Conservation (phyloP, 805 yeast genomes). For the Wickerhamomyces bovis region DNA sequence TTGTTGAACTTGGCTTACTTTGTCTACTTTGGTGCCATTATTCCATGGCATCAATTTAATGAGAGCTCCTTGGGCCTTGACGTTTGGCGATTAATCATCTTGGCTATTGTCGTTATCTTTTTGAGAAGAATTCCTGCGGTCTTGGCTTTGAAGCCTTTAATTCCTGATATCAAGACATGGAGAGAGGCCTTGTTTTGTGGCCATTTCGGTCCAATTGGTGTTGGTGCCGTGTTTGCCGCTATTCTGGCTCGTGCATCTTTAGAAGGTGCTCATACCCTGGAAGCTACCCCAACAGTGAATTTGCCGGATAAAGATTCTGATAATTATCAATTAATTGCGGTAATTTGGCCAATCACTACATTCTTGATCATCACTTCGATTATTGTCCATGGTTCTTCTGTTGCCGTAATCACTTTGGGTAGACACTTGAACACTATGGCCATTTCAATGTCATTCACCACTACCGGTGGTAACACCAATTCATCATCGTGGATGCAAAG, state of each 20-base stretch:
- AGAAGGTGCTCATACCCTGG: conserved; percentile 44
- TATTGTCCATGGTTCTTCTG: conserved; percentile 87
- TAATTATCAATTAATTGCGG: conserved; percentile 53
- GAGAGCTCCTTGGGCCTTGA: conserved; percentile 50
- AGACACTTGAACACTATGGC: conserved; percentile 88
- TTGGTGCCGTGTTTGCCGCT: conserved; percentile 84
- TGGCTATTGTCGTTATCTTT: conserved; percentile 68
- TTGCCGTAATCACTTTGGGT: conserved; percentile 59
- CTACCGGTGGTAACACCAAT: conserved; percentile 47
- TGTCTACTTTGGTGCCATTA: conserved; percentile 81
- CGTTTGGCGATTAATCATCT: conserved; percentile 71
- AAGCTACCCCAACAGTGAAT: conserved; percentile 49
- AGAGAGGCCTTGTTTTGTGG: conserved; percentile 93
- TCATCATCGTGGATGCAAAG: conserved; percentile 76
- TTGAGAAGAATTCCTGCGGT: conserved; percentile 82
- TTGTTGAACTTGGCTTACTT: conserved; percentile 77
- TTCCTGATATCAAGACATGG: conserved; percentile 88
- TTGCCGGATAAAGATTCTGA: conserved; percentile 42
- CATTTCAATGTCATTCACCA: conserved; percentile 83
- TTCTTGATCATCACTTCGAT: conserved; percentile 79
- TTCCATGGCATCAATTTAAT: conserved; percentile 82
- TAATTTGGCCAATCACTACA: conserved; percentile 79
- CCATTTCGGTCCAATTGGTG: conserved; percentile 95
- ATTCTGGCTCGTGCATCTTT: conserved; percentile 70
- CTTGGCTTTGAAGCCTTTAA: conserved; percentile 62